Evolutionary conservation across 768 basidiomycete genomes (phyloP).

Genomic region (Rhodosporidiobolus odoratus): DNA sequence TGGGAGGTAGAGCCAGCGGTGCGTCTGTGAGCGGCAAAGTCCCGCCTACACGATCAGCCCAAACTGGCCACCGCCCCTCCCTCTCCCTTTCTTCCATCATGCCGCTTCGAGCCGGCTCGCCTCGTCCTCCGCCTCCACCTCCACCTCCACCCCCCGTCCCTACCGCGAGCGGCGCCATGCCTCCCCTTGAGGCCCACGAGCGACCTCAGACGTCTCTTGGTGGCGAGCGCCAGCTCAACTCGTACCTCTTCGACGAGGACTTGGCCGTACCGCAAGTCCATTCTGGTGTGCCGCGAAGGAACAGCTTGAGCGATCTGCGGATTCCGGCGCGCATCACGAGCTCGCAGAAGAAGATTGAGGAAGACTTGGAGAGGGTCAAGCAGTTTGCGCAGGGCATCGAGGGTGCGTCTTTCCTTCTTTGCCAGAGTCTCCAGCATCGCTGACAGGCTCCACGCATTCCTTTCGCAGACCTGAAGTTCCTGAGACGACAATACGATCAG

Average conservation of each 20-base stretch:
- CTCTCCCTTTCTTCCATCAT: slow-evolving; percentile 32
- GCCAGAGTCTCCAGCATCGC: not conserved
- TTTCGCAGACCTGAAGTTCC: slow-evolving; percentile 36
- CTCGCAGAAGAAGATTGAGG: slow-evolving; percentile 44
- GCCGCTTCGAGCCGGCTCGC: not conserved
- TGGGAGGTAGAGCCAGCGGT: not conserved
- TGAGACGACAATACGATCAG: slow-evolving; percentile 19
- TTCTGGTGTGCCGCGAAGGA: slow-evolving; percentile 28
- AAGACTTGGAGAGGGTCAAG: slow-evolving; percentile 42
- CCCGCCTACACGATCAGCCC: not conserved
- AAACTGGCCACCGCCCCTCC: slow-evolving; percentile 18
- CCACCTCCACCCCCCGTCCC: not conserved
- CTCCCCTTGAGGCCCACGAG: not conserved
- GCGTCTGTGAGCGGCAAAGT: not conserved
- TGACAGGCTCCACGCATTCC: not conserved
- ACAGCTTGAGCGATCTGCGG: slow-evolving; percentile 43
- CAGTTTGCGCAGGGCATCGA: slow-evolving; percentile 43
- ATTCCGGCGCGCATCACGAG: slow-evolving; percentile 42
- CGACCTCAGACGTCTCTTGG: not conserved
- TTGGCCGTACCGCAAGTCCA: not conserved
- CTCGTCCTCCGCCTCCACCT: not conserved
- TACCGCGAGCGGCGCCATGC: not conserved
- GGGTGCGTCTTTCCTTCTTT: slow-evolving; percentile 20
- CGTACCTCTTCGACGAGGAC: not conserved
- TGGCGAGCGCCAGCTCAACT: not conserved